These are phyloP conservation scores for Mucor racemosus DNA, from an alignment of 371 early-diverging fungal genomes.

Conservation along the genomic window DNA sequence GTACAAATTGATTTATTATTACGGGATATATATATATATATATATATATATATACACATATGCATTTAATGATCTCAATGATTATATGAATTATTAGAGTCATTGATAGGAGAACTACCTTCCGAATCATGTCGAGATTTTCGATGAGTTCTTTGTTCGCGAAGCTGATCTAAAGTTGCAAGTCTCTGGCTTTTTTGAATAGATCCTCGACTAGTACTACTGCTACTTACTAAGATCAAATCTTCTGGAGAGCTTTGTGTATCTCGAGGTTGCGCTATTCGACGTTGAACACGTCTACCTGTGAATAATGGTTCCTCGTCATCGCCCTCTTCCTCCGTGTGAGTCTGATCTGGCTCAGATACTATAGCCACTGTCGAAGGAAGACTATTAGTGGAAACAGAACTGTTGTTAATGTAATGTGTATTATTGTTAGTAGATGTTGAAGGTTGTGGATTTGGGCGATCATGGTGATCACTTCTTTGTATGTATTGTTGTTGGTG, in stretches of 20 bases:
- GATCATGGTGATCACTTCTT: neutral
- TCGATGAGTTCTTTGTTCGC: neutral
- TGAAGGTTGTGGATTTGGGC: neutral
- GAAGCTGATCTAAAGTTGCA: neutral
- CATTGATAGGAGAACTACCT: too few relatives aligned
- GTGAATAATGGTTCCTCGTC: neutral
- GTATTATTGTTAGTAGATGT: neutral
- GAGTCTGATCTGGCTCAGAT: neutral
- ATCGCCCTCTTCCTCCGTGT: neutral
- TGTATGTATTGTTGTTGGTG: neutral
- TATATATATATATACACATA: too few relatives aligned
- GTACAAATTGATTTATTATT: neutral
- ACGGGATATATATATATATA: too few relatives aligned
- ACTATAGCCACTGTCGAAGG: neutral
- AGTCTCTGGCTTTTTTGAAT: neutral
- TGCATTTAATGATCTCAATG: too few relatives aligned
- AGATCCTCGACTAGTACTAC: neutral
- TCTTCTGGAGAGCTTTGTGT: neutral
- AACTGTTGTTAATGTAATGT: neutral
- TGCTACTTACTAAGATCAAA: neutral
- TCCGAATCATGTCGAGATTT: neutral
- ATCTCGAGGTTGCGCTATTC: neutral
- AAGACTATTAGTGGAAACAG: neutral
- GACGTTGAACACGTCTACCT: neutral
- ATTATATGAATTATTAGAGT: too few relatives aligned